Base-by-base conservation (phyloP, 2,329 filamentous ascomycete genomes). In the Bipolaris zeicola region DNA sequence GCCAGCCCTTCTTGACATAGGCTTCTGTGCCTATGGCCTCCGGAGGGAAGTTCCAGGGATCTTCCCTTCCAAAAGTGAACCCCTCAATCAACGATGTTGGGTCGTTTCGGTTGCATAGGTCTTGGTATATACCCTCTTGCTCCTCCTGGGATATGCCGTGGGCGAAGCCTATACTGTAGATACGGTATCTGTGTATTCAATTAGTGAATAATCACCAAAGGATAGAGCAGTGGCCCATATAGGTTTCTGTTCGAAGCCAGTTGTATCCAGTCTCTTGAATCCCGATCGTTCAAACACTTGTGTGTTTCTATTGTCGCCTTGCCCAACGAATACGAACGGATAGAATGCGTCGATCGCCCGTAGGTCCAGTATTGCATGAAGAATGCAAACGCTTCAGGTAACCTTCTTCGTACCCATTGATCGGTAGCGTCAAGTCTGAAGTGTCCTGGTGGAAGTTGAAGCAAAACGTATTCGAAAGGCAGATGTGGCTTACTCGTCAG, bases 1-100 rank as follows among this genome's bases (percentile, higher is more conserved):
- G 57, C 60, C 58, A 64, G 2, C 6, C 4, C 37, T 54, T 42
- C 4, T 4, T 43, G 14, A 63, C 55, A 13, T 36, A 37, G 6
- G 52, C 57, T 6, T 43, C 22, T 7, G 57, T 59, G 7, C 49
- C 51, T 26, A 18, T 43, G 10, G 43, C 54, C 2, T 8, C 16
- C 6, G 1, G 0, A 0, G 47, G 47, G 6, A 50, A 28, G 10
- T 2, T 8, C 6, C 2, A 10, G 11, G 13, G 24, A 28, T 16
- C 6, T 24, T 18, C 42, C 44, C 6, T 18, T 31, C 52, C 52
- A 18, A 48, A 48, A 6, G 47, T 33, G 20, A 58, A 58, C 20
- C 44, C 24, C 5, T 46, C 38, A 11, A 58, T 36, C 4, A 38
- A 10, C 6, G 52, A 58, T 7, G 16, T 18, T 0, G 13, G 18